phyloP scores from a whole-genome alignment of 805 yeast genomes.

The Pichia phayaonensis region DNA sequence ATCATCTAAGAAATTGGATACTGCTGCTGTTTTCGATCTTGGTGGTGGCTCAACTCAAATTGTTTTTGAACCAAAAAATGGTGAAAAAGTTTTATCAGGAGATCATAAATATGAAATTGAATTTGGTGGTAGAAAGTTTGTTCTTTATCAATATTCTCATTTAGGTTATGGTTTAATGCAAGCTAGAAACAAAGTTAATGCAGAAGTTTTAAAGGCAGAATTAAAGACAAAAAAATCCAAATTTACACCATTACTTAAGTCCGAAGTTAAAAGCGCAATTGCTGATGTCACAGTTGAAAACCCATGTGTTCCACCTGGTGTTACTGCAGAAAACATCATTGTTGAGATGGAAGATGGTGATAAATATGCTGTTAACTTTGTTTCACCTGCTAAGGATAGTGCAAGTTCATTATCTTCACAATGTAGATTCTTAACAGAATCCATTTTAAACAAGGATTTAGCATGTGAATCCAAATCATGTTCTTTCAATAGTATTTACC shows the following conservation, averaged over 20 bases:
- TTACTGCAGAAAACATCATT: constrained; percentile 46
- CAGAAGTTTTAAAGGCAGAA: constrained; percentile 41
- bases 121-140: constrained; percentile 77
- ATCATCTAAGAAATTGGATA: constrained; percentile 59
- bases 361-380: constrained; percentile 28
- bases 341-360: constrained; percentile 43
- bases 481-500: constrained; percentile 95
- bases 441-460: constrained; percentile 73
- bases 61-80: constrained; percentile 83
- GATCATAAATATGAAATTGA: constrained; percentile 76
- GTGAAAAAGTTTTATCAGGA: constrained; percentile 62
- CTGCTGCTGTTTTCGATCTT: constrained; percentile 95
- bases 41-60: constrained; percentile 99
- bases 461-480: constrained; percentile 75
- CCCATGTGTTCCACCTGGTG: constrained; percentile 87
- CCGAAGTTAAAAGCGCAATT: constrained; percentile 32
- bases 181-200: constrained; percentile 79
- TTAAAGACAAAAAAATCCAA: constrained; percentile 20
- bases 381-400: constrained; percentile 21
- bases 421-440: constrained; percentile 80
- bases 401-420: constrained; percentile 59
- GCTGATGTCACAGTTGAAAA: constrained; percentile 46
- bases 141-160: constrained; percentile 88
- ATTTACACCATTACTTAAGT: constrained; percentile 23
- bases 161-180: constrained; percentile 93